These are phyloP conservation scores for Microbotryum scabiosae DNA, from an alignment of 1,284 basidiomycete genomes.

Conservation along the genomic window DNA sequence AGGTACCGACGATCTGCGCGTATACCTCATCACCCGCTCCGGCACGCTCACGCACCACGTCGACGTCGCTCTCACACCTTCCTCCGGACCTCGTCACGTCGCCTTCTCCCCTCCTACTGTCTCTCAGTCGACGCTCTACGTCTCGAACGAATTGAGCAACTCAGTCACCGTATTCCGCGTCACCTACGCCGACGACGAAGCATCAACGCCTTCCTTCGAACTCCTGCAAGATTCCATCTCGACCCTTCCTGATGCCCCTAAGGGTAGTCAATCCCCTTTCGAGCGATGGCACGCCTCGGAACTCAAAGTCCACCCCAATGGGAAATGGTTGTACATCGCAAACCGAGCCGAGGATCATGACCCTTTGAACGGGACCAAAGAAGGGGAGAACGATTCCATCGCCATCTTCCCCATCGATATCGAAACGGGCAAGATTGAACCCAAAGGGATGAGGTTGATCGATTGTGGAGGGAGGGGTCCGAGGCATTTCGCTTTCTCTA, in stretches of 20 bases:
- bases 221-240: constrained; percentile 19
- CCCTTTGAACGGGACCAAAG: constrained; percentile 11
- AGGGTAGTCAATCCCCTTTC: constrained; percentile 17
- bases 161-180: constrained; percentile 16
- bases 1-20: constrained; percentile 21
- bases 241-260: constrained; percentile 10
- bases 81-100: constrained; percentile 22
- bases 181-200: constrained; percentile 1
- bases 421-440: background rate
- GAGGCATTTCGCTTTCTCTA: constrained; percentile 16
- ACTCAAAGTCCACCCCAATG: constrained; percentile 14
- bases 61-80: background rate
- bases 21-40: constrained; percentile 1
- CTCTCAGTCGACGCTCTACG: constrained; percentile 12
- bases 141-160: constrained; percentile 27
- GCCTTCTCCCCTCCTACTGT: constrained; percentile 2
- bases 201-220: constrained; percentile 9
- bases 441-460: background rate
- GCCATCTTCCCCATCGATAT: constrained; percentile 13
- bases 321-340: constrained; percentile 12
- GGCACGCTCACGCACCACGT: constrained; percentile 6
- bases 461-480: constrained; percentile 15
- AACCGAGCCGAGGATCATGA: constrained; percentile 29
- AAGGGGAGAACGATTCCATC: constrained; percentile 12
- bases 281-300: constrained; percentile 24